phyloP scores from a whole-genome alignment of 108 stramenopile species.

The Stephanodiscus minutulus region DNA sequence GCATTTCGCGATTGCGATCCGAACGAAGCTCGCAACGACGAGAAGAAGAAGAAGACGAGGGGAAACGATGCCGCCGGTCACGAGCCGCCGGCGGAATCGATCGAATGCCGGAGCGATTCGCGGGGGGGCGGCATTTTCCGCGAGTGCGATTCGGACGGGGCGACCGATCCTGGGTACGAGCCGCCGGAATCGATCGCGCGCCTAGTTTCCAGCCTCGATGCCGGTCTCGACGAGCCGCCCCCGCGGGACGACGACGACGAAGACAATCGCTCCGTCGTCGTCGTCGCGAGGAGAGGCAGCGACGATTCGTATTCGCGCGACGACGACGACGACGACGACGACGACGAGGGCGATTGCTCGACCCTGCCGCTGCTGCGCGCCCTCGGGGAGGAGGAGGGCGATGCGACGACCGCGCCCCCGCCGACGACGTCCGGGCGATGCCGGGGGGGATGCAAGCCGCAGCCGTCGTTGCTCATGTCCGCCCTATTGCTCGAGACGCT shows the following conservation, averaged over 20 bases:
- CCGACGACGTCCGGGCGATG: not conserved
- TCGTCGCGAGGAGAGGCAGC: not conserved
- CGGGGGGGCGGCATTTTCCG: not conserved
- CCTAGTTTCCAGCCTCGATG: conserved; percentile 27
- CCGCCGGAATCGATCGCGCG: conserved; percentile 29
- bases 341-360: not conserved
- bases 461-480: conserved; percentile 49
- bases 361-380: not conserved
- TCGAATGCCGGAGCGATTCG: not conserved
- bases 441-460: conserved; percentile 7
- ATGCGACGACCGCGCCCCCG: not conserved
- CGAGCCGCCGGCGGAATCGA: not conserved
- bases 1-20: no score
- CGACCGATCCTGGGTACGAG: conserved; percentile 12
- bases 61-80: not conserved
- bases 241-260: conserved; percentile 24
- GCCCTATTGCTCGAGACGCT: conserved; percentile 29
- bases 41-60: no score
- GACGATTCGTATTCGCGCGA: not conserved
- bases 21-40: no score
- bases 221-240: conserved; percentile 20
- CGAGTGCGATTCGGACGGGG: conserved; percentile 5
- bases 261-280: no score
- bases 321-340: no score
- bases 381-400: not conserved